These are phyloP conservation scores for Globisporangium abappressorium DNA, from an alignment of 352 stramenopile species.

Conservation along the genomic window DNA sequence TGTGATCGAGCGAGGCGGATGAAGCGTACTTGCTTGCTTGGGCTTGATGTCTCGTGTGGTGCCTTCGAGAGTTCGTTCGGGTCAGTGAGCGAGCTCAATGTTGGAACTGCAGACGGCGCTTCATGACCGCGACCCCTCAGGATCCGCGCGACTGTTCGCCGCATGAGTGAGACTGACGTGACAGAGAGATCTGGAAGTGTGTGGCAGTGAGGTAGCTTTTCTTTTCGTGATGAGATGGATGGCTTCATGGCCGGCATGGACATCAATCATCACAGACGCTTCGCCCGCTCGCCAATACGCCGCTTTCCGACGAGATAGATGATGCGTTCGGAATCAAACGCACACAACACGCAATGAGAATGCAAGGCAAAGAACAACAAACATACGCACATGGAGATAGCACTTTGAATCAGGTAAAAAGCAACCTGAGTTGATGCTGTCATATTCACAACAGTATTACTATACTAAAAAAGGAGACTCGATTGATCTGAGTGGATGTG, in stretches of 20 bases:
- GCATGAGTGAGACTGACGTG: neutral
- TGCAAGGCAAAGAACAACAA: neutral
- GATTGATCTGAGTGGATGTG: neutral
- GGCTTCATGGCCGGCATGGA: constrained; percentile 54
- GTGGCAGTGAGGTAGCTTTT: constrained; percentile 22
- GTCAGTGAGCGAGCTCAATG: neutral
- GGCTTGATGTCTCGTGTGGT: neutral
- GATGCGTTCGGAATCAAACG: neutral
- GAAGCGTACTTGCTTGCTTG: neutral
- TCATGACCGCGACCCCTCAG: neutral
- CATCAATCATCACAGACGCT: neutral
- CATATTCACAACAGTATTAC: constrained; percentile 3
- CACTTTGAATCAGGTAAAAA: constrained; percentile 3
- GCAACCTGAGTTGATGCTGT: constrained; percentile 1
- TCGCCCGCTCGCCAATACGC: neutral
- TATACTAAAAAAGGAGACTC: constrained; percentile 1
- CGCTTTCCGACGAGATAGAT: neutral
- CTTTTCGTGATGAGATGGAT: constrained; percentile 43
- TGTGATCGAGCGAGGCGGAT: neutral
- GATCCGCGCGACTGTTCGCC: neutral
- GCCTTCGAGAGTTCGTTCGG: too few relatives aligned
- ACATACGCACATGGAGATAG: constrained; percentile 1
- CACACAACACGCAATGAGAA: neutral
- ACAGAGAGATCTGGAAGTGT: neutral
- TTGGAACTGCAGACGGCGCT: neutral